A percentile compares a stretch with the other conserved stretches of the same genome.
Conservation (phyloP, 164 flowering plant species). For the Chimonanthus praecox region DNA sequence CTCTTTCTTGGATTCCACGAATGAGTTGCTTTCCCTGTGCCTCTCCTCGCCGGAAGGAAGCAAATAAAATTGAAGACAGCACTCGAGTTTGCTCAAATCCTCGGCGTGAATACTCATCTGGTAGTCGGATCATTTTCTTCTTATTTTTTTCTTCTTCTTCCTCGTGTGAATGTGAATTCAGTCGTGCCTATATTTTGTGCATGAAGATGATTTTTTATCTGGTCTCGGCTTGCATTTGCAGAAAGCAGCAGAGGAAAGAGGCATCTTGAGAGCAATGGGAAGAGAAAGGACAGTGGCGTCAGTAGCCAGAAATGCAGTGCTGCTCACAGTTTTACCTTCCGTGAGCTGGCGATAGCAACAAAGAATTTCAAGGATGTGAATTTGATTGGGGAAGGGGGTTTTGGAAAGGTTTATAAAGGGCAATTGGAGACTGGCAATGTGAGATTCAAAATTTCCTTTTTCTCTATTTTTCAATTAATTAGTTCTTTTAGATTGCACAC, state of each 20-base stretch:
- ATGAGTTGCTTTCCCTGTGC: conserved; percentile 32
- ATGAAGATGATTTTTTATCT: background rate
- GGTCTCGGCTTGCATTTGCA: conserved; percentile 13
- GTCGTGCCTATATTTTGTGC: background rate
- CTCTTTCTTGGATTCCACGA: background rate
- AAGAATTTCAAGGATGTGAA: conserved; percentile 48
- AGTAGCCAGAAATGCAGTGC: conserved; percentile 10
- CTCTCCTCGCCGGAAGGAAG: conserved; percentile 19
- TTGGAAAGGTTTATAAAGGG: conserved; percentile 82
- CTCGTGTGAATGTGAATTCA: background rate
- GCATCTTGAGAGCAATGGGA: conserved; percentile 15
- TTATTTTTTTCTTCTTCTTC: background rate
- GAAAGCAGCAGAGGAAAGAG: conserved; percentile 20
- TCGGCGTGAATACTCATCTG: conserved; percentile 10
- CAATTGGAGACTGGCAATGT: conserved; percentile 55
- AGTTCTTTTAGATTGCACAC: background rate
- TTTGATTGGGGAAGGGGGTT: conserved; percentile 87
- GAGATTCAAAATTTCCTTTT: conserved; percentile 12
- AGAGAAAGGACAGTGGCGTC: conserved; percentile 4
- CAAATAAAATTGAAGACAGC: conserved; percentile 14
- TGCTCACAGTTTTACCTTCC: conserved; percentile 59
- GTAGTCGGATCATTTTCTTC: background rate
- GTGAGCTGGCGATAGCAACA: conserved; percentile 63
- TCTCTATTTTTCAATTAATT: background rate
- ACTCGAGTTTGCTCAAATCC: conserved; percentile 6